These are phyloP conservation scores for Trichoderma orchidacearum DNA, from an alignment of 495 filamentous ascomycete genomes.

Conservation along the genomic window DNA sequence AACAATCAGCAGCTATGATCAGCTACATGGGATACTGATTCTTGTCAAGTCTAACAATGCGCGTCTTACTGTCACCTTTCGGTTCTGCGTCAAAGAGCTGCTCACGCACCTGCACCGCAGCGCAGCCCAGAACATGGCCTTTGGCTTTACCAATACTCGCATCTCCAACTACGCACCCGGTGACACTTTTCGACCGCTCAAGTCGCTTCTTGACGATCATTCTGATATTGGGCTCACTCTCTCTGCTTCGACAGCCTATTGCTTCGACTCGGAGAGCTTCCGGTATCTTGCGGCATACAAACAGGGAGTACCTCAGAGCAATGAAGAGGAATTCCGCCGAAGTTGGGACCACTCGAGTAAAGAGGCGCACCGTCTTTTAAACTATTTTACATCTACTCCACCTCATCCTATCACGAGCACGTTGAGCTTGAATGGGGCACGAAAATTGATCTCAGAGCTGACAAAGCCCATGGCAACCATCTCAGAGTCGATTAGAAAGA, in stretches of 20 bases:
- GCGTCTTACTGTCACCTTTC: constrained; percentile 22
- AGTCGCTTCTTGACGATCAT: constrained; percentile 13
- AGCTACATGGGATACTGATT: constrained; percentile 31
- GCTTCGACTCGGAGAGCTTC: constrained; percentile 34
- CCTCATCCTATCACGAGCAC: constrained; percentile 25
- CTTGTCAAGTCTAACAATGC: constrained; percentile 31
- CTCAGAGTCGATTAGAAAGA: constrained; percentile 16
- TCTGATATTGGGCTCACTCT: constrained; percentile 12
- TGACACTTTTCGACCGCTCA: constrained; percentile 22
- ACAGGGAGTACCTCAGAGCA: constrained; percentile 13
- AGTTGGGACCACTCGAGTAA: constrained; percentile 24
- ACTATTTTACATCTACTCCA: constrained; percentile 9
- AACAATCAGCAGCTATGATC: constrained; percentile 15
- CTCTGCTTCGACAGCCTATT: constrained; percentile 16
- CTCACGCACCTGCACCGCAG: constrained; percentile 23
- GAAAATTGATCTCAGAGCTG: constrained; percentile 17
- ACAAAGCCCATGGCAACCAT: constrained; percentile 25
- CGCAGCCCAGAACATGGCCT: constrained; percentile 24
- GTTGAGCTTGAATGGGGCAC: constrained; percentile 22
- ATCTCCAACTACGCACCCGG: constrained; percentile 27
- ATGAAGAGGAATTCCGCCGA: constrained; percentile 17
- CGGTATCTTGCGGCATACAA: constrained; percentile 27
- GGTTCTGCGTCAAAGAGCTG: constrained; percentile 27
- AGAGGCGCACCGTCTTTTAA: constrained; percentile 16
- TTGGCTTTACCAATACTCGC: constrained; percentile 31